Evolutionary conservation across 2,329 filamentous ascomycete genomes (phyloP).

Genomic region (Botrytis paeoniae): DNA sequence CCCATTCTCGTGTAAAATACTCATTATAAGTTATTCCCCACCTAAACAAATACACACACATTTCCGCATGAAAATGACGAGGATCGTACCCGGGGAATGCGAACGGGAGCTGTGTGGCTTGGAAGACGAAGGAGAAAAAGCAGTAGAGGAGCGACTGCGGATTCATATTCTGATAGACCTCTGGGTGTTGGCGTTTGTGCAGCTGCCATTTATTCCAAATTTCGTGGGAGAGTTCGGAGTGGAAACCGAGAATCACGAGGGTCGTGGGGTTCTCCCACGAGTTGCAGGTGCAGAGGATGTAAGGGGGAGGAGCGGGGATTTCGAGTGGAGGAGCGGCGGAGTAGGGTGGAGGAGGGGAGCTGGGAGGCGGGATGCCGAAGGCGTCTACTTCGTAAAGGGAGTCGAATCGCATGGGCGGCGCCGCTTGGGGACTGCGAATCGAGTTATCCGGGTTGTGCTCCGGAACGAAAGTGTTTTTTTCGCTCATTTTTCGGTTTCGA

Average conservation of each 20-base stretch:
- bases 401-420: neutral
- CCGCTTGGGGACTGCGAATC: neutral
- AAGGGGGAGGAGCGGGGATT: neutral
- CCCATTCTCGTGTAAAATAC: neutral
- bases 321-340: neutral
- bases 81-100: neutral
- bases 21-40: neutral
- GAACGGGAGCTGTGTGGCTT: neutral
- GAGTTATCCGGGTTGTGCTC: neutral
- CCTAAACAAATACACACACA: neutral
- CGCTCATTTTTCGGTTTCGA: neutral
- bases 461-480: neutral
- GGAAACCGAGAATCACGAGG: neutral
- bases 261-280: neutral
- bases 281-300: neutral
- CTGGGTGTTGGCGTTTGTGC: neutral
- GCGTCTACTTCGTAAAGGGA: neutral
- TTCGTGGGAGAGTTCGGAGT: neutral
- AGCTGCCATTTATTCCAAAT: neutral
- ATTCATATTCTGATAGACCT: neutral
- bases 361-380: neutral
- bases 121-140: neutral
- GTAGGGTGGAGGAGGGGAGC: neutral
- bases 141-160: neutral
- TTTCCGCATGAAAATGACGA: neutral